These are phyloP conservation scores for Entophlyctis helioformis DNA, from an alignment of 192 early-diverging fungal genomes.

Conservation along the genomic window DNA sequence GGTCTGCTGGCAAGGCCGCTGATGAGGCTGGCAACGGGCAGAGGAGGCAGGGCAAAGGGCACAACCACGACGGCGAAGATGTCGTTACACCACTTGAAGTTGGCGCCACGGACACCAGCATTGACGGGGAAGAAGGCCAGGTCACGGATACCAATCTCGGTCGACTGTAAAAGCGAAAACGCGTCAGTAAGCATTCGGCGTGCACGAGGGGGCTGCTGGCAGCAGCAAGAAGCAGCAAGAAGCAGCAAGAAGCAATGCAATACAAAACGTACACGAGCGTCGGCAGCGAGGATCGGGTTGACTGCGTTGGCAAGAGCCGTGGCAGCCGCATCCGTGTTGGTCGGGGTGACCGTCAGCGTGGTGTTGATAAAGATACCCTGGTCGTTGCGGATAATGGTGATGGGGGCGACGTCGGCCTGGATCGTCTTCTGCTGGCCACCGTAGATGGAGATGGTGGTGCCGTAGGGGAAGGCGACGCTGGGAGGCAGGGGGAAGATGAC, in stretches of 20 bases:
- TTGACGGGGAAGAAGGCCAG: conserved; percentile 15
- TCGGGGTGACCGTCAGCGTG: conserved; percentile 9
- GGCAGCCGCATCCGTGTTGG: conserved; percentile 20
- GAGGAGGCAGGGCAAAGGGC: conserved; percentile 7
- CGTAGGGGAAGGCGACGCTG: conserved; percentile 16
- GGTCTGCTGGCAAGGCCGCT: too few species aligned
- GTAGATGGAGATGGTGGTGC: conserved; percentile 12
- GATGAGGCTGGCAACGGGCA: too few species aligned
- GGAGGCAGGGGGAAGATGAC: conserved; percentile 14
- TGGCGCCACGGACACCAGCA: conserved; percentile 1
- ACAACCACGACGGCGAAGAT: conserved; percentile 15
- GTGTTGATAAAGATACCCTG: conserved; percentile 11
- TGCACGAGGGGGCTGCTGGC: not conserved
- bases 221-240: not conserved
- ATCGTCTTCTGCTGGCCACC: conserved; percentile 13
- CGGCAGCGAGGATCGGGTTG: conserved; percentile 26
- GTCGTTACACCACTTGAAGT: conserved; percentile 18
- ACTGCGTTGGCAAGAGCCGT: conserved; percentile 17
- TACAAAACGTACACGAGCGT: conserved; percentile 1
- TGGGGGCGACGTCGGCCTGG: conserved; percentile 8
- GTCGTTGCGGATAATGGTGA: conserved; percentile 9
- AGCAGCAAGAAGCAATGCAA: not conserved
- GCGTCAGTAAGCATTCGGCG: too few species aligned
- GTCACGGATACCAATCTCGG: conserved; percentile 13
- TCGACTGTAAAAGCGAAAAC: too few species aligned